A percentile compares a stretch with the other conserved stretches of the same genome.
These are phyloP conservation scores for Neocatenulostroma microsporum DNA, from an alignment of 2,329 filamentous ascomycete species.

Conservation along the genomic window DNA sequence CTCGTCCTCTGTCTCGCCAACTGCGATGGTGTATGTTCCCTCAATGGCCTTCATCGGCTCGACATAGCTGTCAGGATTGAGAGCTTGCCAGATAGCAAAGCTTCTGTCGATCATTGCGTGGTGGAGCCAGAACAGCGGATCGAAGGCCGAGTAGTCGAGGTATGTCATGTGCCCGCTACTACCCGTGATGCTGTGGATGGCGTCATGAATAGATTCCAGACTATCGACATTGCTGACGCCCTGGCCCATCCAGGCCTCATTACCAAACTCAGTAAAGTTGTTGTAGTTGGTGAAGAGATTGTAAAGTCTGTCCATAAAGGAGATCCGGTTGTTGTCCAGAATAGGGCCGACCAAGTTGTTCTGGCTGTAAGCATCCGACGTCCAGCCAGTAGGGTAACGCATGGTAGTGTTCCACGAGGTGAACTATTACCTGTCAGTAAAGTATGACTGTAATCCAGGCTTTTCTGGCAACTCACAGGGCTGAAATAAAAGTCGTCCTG, in stretches of 20 bases:
- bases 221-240: constrained; percentile 51
- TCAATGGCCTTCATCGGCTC: constrained; percentile 45
- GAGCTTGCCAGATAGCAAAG: constrained; percentile 67
- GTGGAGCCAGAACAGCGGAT: constrained; percentile 71
- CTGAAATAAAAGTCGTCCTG: constrained; percentile 50
- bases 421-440: constrained; percentile 29
- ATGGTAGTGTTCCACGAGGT: constrained; percentile 54
- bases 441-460: no score
- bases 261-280: constrained; percentile 62
- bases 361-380: constrained; percentile 46
- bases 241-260: constrained; percentile 47
- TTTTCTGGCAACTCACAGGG: constrained; percentile 55
- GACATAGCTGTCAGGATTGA: constrained; percentile 63
- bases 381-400: constrained; percentile 44
- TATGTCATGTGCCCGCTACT: constrained; percentile 61
- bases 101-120: constrained; percentile 67
- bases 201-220: constrained; percentile 42
- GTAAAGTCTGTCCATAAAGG: constrained; percentile 55
- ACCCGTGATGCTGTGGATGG: constrained; percentile 48
- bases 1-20: constrained; percentile 39
- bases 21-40: constrained; percentile 54
- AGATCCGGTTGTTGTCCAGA: constrained; percentile 46
- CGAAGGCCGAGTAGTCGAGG: constrained; percentile 66
- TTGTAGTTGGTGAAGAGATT: constrained; percentile 60
- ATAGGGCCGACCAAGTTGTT: constrained; percentile 49